A percentile compares a stretch with the other conserved stretches of the same genome.
Evolutionary conservation across 2,329 filamentous ascomycete genomes (phyloP).

Genomic region (Stemphylium lycopersici): DNA sequence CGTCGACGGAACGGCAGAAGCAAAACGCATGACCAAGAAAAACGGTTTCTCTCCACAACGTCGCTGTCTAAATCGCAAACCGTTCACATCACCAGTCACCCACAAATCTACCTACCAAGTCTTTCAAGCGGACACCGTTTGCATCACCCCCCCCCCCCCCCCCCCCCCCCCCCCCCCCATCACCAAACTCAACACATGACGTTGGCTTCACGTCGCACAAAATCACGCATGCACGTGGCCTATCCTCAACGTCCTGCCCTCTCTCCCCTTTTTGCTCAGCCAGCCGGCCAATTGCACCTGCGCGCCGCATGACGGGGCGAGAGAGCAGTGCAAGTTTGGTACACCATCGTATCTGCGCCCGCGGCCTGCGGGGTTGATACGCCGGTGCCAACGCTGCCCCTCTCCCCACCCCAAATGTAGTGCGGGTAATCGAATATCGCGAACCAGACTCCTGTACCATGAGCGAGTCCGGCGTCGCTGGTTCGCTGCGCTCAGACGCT

Average conservation of each 20-base stretch:
- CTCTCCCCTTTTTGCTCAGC: background rate
- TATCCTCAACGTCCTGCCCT: background rate
- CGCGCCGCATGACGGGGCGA: too few species aligned
- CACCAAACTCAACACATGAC: background rate
- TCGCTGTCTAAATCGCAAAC: too few species aligned
- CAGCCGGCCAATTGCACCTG: too few species aligned
- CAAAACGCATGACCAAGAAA: background rate
- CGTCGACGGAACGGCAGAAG: background rate
- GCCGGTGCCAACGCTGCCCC: background rate
- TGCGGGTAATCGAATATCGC: slow-evolving; percentile 3
- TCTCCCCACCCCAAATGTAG: background rate
- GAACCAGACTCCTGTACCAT: background rate
- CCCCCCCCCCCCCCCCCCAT: too few species aligned
- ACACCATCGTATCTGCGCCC: too few species aligned
- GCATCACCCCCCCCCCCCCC: too few species aligned
- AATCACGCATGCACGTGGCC: background rate
- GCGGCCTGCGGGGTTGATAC: too few species aligned
- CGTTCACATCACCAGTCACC: too few species aligned
- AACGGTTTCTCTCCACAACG: too few species aligned
- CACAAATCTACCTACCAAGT: too few species aligned
- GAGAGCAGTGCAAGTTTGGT: too few species aligned
- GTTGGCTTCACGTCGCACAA: background rate
- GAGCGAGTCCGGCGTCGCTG: background rate
- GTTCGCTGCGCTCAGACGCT: background rate
- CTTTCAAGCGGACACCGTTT: too few species aligned